Conservation (phyloP, 305 asterid species). For the Solanum hybrid region DNA sequence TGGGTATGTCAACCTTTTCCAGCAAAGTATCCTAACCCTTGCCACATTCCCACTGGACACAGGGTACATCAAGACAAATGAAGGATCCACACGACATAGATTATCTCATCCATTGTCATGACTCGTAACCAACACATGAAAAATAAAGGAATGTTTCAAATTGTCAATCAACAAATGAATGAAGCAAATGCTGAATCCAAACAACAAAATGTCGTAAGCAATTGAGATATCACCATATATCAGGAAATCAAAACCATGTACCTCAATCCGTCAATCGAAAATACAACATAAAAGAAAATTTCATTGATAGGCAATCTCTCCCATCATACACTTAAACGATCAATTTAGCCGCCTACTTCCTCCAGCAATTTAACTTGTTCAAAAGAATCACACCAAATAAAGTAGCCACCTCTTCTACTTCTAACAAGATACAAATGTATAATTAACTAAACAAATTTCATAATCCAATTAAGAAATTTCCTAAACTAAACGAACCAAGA, state of each 20-base stretch:
- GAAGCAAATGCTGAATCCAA: neutral
- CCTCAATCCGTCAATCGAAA: neutral
- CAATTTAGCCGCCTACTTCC: neutral
- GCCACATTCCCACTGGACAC: neutral
- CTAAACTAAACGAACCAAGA: slow-evolving; percentile 4
- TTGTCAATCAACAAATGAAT: neutral
- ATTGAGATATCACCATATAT: neutral
- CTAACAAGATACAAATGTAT: neutral
- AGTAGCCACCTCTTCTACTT: neutral
- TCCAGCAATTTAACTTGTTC: neutral
- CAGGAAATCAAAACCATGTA: neutral
- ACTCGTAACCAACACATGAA: neutral
- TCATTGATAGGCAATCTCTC: neutral
- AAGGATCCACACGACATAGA: neutral
- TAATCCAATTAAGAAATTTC: neutral
- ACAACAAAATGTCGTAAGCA: neutral
- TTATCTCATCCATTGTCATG: neutral
- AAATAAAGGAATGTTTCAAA: neutral
- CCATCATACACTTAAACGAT: neutral
- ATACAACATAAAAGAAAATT: neutral
- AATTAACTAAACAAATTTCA: neutral
- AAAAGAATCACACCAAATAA: neutral
- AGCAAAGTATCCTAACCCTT: neutral
- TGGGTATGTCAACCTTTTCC: neutral
- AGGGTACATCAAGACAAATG: neutral